Percentiles rank a stretch among this genome's conserved stretches.
phyloP scores from a whole-genome alignment of 495 filamentous ascomycete genomes.

The Penicillium bovifimosum region DNA sequence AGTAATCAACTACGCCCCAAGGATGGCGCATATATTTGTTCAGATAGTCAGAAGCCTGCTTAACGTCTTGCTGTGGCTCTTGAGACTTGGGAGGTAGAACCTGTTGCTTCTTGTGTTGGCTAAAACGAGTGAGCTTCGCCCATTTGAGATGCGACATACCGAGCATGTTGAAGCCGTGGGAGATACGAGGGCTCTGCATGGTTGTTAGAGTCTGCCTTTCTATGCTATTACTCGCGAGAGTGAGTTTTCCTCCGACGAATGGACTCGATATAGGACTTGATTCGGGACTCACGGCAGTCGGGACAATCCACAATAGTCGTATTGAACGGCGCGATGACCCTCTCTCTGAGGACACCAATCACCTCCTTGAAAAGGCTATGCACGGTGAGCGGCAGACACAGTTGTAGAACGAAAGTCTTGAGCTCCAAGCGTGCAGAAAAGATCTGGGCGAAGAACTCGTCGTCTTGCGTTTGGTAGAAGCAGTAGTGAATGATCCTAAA shows the following conservation, averaged over 20 bases:
- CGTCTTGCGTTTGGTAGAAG: not conserved
- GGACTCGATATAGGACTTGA: not conserved
- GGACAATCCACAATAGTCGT: not conserved
- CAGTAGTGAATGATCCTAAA: not conserved
- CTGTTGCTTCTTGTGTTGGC: not conserved
- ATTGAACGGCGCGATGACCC: not conserved
- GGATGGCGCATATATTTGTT: conserved; percentile 14
- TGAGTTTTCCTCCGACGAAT: not conserved
- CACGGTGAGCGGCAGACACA: not conserved
- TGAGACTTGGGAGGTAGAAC: not conserved
- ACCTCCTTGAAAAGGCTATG: not conserved
- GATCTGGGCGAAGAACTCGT: not conserved
- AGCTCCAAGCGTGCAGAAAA: not conserved
- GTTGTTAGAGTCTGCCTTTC: not conserved
- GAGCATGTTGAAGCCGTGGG: not conserved
- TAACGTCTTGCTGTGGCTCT: too few relatives aligned
- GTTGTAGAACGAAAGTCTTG: not conserved
- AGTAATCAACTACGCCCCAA: conserved; percentile 34
- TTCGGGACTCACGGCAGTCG: not conserved
- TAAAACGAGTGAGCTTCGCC: not conserved
- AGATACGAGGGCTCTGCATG: not conserved
- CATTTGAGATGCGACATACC: not conserved
- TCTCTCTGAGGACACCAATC: not conserved
- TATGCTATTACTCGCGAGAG: not conserved
- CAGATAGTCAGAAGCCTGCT: not conserved